These are phyloP conservation scores for Serendipita sp. DNA, from an alignment of 768 basidiomycete genomes.

Conservation along the genomic window DNA sequence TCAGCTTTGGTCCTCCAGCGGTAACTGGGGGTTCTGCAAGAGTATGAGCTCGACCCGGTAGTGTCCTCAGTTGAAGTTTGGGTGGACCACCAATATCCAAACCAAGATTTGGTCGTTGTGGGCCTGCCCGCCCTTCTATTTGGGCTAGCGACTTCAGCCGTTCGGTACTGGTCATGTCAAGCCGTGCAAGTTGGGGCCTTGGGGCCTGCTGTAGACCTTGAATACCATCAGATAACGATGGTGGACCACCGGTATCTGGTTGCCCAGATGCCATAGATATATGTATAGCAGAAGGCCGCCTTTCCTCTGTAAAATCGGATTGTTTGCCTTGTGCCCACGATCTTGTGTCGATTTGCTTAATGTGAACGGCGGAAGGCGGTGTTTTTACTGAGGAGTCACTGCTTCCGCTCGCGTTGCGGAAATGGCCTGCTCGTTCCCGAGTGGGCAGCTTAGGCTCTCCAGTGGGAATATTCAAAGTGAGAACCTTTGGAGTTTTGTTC, in stretches of 20 bases:
- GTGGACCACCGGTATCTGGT: background rate
- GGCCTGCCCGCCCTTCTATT: background rate
- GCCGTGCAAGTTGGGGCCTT: background rate
- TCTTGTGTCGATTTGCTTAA: background rate
- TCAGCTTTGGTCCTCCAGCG: background rate
- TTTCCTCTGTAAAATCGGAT: background rate
- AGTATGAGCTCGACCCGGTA: constrained; percentile 7
- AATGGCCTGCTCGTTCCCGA: background rate
- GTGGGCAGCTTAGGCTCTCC: background rate
- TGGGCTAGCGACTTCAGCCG: constrained; percentile 6
- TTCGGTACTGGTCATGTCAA: constrained; percentile 1
- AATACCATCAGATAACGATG: background rate
- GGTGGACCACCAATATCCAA: constrained; percentile 7
- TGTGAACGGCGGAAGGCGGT: background rate
- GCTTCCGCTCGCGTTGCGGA: background rate
- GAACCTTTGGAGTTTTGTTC: background rate
- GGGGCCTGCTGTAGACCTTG: background rate
- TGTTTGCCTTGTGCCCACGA: background rate
- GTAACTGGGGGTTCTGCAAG: constrained; percentile 6
- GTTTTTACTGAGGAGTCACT: background rate
- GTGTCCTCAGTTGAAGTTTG: constrained; percentile 9
- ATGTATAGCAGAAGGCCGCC: background rate
- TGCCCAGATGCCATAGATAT: background rate
- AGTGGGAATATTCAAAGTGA: background rate
- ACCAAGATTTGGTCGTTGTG: background rate